A percentile compares a stretch with the other conserved stretches of the same genome.
These are phyloP conservation scores for Lasiosphaeria hispida DNA, from an alignment of 495 filamentous ascomycete genomes.

Conservation along the genomic window DNA sequence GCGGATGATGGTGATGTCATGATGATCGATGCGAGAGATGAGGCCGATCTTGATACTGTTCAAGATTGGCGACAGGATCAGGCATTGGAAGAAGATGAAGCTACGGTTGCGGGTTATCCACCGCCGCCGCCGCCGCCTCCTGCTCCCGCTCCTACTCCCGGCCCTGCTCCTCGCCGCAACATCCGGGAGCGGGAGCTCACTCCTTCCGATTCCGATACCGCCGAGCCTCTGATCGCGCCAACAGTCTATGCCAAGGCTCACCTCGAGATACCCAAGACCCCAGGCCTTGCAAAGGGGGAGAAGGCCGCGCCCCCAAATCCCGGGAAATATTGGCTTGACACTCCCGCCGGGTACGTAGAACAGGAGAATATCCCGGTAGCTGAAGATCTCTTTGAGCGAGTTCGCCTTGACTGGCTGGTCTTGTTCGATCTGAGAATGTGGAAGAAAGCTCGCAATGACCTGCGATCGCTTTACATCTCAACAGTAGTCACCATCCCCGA, in stretches of 20 bases:
- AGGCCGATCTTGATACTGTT: conserved; percentile 60
- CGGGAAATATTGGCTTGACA: conserved; percentile 83
- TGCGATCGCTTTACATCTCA: conserved; percentile 92
- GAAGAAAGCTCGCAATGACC: conserved; percentile 88
- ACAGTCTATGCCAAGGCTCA: conserved; percentile 52
- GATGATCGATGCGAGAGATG: conserved; percentile 45
- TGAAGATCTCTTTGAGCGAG: conserved; percentile 82
- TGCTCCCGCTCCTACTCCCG: conserved; percentile 26
- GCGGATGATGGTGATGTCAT: conserved; percentile 54
- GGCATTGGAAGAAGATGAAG: conserved; percentile 61
- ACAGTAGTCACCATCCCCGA: conserved; percentile 92
- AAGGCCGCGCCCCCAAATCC: conserved; percentile 43
- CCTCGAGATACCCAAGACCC: conserved; percentile 58
- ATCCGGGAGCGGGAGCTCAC: conserved; percentile 53
- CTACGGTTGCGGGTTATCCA: conserved; percentile 66
- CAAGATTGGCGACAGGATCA: conserved; percentile 45
- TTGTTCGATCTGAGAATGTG: conserved; percentile 95
- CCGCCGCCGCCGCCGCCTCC: conserved; percentile 65
- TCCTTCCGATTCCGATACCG: conserved; percentile 58
- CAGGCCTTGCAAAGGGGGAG: conserved; percentile 35
- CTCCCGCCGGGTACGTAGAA: conserved; percentile 61
- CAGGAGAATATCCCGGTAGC: conserved; percentile 61
- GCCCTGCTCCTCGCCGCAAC: conserved; percentile 33
- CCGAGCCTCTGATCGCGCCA: conserved; percentile 56
- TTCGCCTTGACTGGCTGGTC: conserved; percentile 92